These are phyloP conservation scores for Trichoderma breve DNA, from an alignment of 2,329 filamentous ascomycete genomes.

Conservation along the genomic window DNA sequence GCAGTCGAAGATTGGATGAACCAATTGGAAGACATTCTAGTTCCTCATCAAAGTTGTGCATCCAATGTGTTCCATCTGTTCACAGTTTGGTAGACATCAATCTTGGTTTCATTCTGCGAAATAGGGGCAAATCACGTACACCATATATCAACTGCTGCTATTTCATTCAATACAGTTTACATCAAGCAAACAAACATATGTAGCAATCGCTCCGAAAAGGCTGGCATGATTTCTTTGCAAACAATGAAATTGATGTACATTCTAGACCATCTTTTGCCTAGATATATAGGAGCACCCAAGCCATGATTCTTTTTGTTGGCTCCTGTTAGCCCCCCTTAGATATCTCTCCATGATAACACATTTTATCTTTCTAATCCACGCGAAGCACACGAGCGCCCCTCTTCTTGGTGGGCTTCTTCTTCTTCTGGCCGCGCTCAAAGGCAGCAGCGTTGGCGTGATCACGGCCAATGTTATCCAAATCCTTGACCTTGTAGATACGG, in stretches of 20 bases:
- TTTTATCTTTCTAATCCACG: slow-evolving; percentile 57
- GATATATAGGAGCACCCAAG: slow-evolving; percentile 25
- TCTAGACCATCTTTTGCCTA: slow-evolving; percentile 36
- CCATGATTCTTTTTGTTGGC: slow-evolving; percentile 25
- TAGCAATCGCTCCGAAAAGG: background rate
- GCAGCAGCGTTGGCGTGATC: slow-evolving; percentile 70
- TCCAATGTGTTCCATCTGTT: background rate
- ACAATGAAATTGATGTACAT: slow-evolving; percentile 41
- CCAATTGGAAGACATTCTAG: background rate
- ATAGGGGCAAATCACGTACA: background rate
- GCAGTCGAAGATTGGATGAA: background rate
- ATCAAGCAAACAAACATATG: background rate
- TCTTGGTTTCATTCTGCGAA: background rate
- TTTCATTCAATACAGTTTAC: background rate
- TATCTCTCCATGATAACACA: slow-evolving; percentile 9
- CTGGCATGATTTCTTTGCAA: slow-evolving; percentile 19
- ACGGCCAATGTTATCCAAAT: slow-evolving; percentile 91
- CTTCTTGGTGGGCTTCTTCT: slow-evolving; percentile 73
- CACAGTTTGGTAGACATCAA: no score
- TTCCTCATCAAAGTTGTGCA: background rate
- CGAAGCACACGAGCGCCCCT: slow-evolving; percentile 69
- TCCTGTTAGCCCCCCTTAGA: slow-evolving; percentile 5
- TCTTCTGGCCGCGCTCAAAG: slow-evolving; percentile 79
- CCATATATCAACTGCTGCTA: no score
- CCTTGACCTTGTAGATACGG: slow-evolving; percentile 99